These are phyloP conservation scores for Suhomyces canberraensis DNA, from an alignment of 805 yeast species.

Conservation along the genomic window DNA sequence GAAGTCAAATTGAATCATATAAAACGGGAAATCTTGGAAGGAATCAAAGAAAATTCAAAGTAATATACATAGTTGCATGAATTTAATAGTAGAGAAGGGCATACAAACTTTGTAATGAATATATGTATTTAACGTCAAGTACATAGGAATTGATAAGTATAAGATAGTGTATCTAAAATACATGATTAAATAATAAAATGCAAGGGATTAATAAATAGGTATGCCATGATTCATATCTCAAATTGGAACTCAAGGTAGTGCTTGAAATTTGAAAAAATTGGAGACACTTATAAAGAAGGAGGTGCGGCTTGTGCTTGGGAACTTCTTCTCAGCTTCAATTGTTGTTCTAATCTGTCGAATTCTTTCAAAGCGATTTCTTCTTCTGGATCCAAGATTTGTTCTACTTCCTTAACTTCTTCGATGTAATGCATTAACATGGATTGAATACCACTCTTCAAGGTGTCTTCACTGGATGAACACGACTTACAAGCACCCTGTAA, in stretches of 20 bases:
- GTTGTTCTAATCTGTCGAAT: constrained; percentile 77
- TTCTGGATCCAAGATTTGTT: constrained; percentile 73
- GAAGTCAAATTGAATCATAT: constrained; percentile 7
- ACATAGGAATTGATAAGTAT: too few relatives aligned
- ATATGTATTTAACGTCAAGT: too few relatives aligned
- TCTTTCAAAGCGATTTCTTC: constrained; percentile 80
- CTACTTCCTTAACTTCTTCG: constrained; percentile 88
- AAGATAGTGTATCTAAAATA: too few relatives aligned
- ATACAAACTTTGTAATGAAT: too few relatives aligned
- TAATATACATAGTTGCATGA: constrained; percentile 6
- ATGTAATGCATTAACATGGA: constrained; percentile 96
- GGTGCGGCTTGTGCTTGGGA: constrained; percentile 18
- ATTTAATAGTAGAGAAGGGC: too few relatives aligned
- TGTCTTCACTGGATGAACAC: constrained; percentile 87
- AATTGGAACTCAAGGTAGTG: too few relatives aligned
- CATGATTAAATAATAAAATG: constrained; percentile 3
- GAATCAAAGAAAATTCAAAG: constrained; percentile 2
- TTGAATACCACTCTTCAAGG: constrained; percentile 93
- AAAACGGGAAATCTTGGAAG: constrained; percentile 6
- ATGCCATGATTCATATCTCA: too few relatives aligned
- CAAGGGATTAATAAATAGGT: background rate
- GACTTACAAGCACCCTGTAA: constrained; percentile 95
- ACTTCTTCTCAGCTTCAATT: constrained; percentile 19
- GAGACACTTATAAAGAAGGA: constrained; percentile 17
- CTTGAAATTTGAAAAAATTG: too few relatives aligned